Conservation (phyloP, 306 rosid species). For the Cucumis sativus region DNA sequence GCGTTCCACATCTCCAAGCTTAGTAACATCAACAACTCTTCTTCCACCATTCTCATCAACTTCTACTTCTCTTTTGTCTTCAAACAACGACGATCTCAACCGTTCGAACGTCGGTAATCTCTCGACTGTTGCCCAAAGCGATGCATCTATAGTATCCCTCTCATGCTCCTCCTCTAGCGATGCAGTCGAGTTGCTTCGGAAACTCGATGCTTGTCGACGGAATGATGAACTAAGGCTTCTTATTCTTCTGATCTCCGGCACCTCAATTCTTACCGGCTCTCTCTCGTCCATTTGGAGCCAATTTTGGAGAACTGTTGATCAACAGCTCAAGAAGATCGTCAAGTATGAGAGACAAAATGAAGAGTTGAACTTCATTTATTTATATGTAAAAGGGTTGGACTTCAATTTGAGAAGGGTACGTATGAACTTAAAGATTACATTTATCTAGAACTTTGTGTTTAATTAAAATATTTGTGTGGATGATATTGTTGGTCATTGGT, state of each 20-base stretch:
- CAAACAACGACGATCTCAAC: constrained; percentile 48
- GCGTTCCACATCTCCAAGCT: constrained; percentile 44
- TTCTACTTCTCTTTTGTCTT: constrained; percentile 10
- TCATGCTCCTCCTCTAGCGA: neutral
- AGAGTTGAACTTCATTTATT: neutral
- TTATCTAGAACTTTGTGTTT: neutral
- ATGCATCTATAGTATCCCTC: constrained; percentile 12
- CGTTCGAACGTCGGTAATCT: constrained; percentile 42
- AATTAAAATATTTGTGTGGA: neutral
- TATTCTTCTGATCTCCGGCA: constrained; percentile 32
- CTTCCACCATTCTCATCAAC: constrained; percentile 15
- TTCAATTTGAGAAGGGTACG: neutral
- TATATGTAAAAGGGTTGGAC: neutral
- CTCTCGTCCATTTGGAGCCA: constrained; percentile 36
- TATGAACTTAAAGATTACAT: neutral
- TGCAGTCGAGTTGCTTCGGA: constrained; percentile 7
- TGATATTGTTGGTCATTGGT: neutral
- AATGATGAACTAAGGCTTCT: constrained; percentile 47
- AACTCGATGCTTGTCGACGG: too few species aligned
- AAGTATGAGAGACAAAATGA: neutral
- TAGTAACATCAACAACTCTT: constrained; percentile 49
- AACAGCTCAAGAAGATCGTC: neutral
- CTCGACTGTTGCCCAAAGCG: constrained; percentile 45
- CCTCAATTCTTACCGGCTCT: constrained; percentile 47
- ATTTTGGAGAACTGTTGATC: neutral